Percentiles rank a stretch among this genome's conserved stretches.
Conservation (phyloP, 2,329 filamentous ascomycete species). For the Talaromyces amestolkiae region DNA sequence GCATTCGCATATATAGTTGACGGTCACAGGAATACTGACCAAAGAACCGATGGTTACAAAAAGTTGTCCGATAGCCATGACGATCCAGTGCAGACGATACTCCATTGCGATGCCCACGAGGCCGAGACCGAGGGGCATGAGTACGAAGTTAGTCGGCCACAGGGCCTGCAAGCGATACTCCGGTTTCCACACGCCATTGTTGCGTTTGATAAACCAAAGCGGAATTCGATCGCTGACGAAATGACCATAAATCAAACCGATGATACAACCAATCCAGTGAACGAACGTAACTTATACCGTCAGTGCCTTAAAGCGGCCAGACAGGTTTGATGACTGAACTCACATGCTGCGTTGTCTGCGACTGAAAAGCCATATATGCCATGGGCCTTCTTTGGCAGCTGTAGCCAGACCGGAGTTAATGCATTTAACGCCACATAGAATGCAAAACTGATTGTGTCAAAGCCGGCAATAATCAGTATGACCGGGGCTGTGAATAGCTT, state of each 20-base stretch:
- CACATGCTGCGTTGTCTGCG: conserved; percentile 1
- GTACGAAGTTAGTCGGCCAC: background rate
- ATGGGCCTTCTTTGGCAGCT: conserved; percentile 3
- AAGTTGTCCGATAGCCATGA: background rate
- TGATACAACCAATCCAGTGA: background rate
- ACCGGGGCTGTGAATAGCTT: background rate
- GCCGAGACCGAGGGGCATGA: background rate
- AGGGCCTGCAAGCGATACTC: background rate
- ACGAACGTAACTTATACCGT: conserved; percentile 1
- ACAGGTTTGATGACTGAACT: background rate
- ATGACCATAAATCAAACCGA: background rate
- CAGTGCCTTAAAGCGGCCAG: background rate
- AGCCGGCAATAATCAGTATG: background rate
- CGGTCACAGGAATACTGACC: background rate
- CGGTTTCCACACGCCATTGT: background rate
- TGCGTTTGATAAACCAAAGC: conserved; percentile 1
- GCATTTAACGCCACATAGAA: conserved; percentile 1
- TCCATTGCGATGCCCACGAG: background rate
- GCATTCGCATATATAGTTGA: conserved; percentile 1
- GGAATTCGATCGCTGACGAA: background rate
- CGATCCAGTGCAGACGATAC: background rate
- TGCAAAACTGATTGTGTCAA: conserved; percentile 6
- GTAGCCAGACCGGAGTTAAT: conserved; percentile 2
- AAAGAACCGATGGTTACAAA: background rate
- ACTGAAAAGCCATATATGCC: conserved; percentile 3